Evolutionary conservation across 2,329 filamentous ascomycete genomes (phyloP).

Genomic region (Calonectria fujianensis): DNA sequence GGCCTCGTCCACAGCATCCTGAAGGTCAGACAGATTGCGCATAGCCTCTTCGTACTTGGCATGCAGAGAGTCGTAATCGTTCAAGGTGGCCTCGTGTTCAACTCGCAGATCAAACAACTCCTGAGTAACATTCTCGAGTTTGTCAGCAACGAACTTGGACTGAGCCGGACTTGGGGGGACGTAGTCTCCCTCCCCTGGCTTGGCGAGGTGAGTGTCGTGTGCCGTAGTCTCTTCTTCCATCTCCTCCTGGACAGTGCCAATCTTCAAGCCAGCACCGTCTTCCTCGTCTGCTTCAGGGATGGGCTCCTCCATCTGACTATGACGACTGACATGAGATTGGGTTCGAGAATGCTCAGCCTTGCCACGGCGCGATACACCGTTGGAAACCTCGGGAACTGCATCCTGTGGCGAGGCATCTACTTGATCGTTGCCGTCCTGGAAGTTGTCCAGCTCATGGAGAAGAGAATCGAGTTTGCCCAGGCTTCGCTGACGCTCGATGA

Average conservation of each 20-base stretch:
- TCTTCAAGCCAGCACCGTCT: slow-evolving; percentile 53
- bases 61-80: slow-evolving; percentile 87
- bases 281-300: slow-evolving; percentile 74
- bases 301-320: slow-evolving; percentile 72
- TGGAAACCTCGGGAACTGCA: slow-evolving; percentile 59
- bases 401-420: slow-evolving; percentile 50
- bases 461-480: slow-evolving; percentile 95
- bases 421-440: slow-evolving; percentile 75
- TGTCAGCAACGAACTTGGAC: slow-evolving; percentile 90
- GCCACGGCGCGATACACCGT: slow-evolving; percentile 65
- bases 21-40: slow-evolving; percentile 86
- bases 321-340: slow-evolving; percentile 72
- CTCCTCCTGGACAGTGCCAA: slow-evolving; percentile 61
- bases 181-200: slow-evolving; percentile 40
- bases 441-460: slow-evolving; percentile 90
- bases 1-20: slow-evolving; percentile 88
- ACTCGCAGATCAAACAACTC: slow-evolving; percentile 93
- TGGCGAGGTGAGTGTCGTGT: slow-evolving; percentile 40
- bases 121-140: slow-evolving; percentile 92
- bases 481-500: slow-evolving; percentile 95
- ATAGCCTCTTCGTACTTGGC: slow-evolving; percentile 94
- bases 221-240: slow-evolving; percentile 48
- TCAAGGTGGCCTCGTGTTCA: slow-evolving; percentile 89
- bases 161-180: slow-evolving; percentile 83
- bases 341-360: slow-evolving; percentile 72